These are phyloP conservation scores for Zymoseptoria pseudotritici DNA, from an alignment of 2,329 filamentous ascomycete genomes.

Conservation along the genomic window DNA sequence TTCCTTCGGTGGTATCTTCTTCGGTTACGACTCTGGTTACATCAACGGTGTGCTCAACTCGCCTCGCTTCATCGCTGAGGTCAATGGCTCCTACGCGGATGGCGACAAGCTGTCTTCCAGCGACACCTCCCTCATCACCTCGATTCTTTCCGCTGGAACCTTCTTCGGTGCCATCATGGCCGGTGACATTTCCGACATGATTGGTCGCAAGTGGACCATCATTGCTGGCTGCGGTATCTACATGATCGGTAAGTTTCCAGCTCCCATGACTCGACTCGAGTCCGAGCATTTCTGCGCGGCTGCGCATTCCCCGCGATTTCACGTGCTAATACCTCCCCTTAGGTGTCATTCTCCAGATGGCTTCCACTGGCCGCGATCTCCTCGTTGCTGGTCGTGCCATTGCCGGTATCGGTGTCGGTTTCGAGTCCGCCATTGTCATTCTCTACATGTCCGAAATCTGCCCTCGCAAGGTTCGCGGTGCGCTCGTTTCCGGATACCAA, in stretches of 20 bases:
- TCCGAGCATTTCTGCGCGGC: background rate
- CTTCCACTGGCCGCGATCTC: conserved; percentile 49
- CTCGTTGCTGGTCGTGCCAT: conserved; percentile 68
- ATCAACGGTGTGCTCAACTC: conserved; percentile 48
- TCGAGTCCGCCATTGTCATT: conserved; percentile 72
- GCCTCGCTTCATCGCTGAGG: conserved; percentile 45
- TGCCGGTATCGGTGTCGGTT: conserved; percentile 71
- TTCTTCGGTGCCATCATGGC: conserved; percentile 74
- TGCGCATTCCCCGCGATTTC: background rate
- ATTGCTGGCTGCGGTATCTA: conserved; percentile 67
- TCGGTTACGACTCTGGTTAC: conserved; percentile 72
- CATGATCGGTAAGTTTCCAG: conserved; percentile 37
- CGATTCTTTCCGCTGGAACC: conserved; percentile 63
- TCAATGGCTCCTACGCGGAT: conserved; percentile 36
- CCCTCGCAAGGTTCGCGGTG: conserved; percentile 54
- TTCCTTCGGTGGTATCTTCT: conserved; percentile 57
- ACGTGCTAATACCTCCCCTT: conserved; percentile 1
- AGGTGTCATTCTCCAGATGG: conserved; percentile 57
- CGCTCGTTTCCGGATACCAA: conserved; percentile 74
- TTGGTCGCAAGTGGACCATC: conserved; percentile 66
- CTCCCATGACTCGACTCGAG: background rate
- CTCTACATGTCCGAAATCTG: conserved; percentile 80
- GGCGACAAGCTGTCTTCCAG: conserved; percentile 25
- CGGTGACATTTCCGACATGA: conserved; percentile 67
- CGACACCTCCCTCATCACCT: conserved; percentile 57